Evolutionary conservation across 2,329 filamentous ascomycete genomes (phyloP).

Genomic region (Acarospora socialis): DNA sequence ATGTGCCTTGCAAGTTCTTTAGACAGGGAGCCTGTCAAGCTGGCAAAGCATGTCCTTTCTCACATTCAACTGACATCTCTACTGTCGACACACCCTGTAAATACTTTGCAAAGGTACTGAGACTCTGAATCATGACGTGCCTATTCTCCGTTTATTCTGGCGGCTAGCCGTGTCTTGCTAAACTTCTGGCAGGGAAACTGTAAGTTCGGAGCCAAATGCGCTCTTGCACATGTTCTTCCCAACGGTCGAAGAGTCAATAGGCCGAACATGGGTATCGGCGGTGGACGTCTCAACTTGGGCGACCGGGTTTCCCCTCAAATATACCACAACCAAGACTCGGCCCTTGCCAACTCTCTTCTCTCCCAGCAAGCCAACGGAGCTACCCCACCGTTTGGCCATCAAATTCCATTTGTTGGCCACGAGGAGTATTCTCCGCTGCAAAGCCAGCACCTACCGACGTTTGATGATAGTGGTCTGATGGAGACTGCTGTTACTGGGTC

Average conservation of each 20-base stretch:
- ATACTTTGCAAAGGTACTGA: conserved; percentile 86
- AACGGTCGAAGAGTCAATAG: conserved; percentile 85
- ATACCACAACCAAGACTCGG: conserved; percentile 52
- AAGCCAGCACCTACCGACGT: conserved; percentile 28
- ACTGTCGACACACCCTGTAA: conserved; percentile 85
- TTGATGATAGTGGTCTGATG: conserved; percentile 32
- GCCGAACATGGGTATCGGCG: conserved; percentile 36
- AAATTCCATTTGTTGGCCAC: conserved; percentile 27
- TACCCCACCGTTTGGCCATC: conserved; percentile 31
- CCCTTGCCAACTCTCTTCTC: conserved; percentile 60
- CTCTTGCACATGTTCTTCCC: conserved; percentile 86
- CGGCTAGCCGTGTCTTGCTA: conserved; percentile 4
- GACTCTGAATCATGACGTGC: conserved; percentile 4
- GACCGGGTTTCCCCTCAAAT: conserved; percentile 52
- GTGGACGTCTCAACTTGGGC: conserved; percentile 47
- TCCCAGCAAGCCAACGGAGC: conserved; percentile 44
- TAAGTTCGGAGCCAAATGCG: conserved; percentile 97
- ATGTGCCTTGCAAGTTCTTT: conserved; percentile 99
- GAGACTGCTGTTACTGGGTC: no score
- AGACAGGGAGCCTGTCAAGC: conserved; percentile 92
- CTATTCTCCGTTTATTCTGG: not conserved
- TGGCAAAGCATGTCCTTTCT: conserved; percentile 88
- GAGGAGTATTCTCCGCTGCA: conserved; percentile 30
- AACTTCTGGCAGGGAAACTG: conserved; percentile 63
- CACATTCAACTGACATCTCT: conserved; percentile 75